A percentile compares a stretch with the other conserved stretches of the same genome.
These are phyloP conservation scores for Diaporthe eres DNA, from an alignment of 2,329 filamentous ascomycete genomes.

Conservation along the genomic window DNA sequence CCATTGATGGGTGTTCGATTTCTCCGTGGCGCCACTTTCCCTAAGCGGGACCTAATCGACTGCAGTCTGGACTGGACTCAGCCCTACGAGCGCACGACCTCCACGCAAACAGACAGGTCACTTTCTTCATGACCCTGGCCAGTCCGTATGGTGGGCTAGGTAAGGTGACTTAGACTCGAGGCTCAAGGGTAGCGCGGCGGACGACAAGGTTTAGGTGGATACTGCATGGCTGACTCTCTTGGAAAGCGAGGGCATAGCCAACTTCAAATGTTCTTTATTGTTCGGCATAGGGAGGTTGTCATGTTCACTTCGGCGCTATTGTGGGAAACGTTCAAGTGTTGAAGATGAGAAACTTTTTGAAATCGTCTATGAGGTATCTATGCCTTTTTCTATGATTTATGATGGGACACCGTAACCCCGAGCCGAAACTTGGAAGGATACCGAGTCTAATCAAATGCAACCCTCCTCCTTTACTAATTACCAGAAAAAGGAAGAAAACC, in stretches of 20 bases:
- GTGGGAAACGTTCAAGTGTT: neutral
- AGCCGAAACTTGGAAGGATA: conserved; percentile 28
- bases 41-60: neutral
- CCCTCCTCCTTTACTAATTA: conserved; percentile 8
- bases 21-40: neutral
- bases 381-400: conserved; percentile 39
- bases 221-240: neutral
- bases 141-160: neutral
- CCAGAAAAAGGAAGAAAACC: conserved; percentile 29
- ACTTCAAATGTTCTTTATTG: neutral
- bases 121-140: neutral
- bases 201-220: neutral
- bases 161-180: neutral
- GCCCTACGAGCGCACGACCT: conserved; percentile 24
- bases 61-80: conserved; percentile 2
- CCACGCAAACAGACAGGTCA: conserved; percentile 21
- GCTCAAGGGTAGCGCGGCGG: neutral
- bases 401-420: conserved; percentile 34
- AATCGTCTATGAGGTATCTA: conserved; percentile 41
- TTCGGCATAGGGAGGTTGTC: neutral
- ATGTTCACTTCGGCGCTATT: neutral
- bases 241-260: neutral
- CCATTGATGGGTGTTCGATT: conserved; percentile 11
- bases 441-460: conserved; percentile 38
- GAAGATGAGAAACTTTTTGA: conserved; percentile 24